A percentile compares a stretch with the other conserved stretches of the same genome.
These are phyloP conservation scores for Bondarzewia mesenterica DNA, from an alignment of 1,284 basidiomycete species.

Conservation along the genomic window DNA sequence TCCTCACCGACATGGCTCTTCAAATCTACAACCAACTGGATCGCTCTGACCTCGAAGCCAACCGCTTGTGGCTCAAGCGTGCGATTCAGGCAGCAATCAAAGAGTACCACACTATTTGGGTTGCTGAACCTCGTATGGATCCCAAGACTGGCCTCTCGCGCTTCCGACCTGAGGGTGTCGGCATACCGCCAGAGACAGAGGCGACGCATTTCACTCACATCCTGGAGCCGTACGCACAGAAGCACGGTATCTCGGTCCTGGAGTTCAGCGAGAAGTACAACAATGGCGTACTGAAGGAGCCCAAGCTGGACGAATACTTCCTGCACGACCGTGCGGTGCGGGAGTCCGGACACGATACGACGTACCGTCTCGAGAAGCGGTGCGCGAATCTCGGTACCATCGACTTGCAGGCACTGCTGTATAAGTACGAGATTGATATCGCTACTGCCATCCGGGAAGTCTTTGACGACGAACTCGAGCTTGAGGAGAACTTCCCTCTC, in stretches of 20 bases:
- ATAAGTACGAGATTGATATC: slow-evolving; percentile 95
- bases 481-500: slow-evolving; percentile 89
- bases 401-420: slow-evolving; percentile 84
- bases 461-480: slow-evolving; percentile 84
- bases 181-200: slow-evolving; percentile 97
- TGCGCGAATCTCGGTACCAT: slow-evolving; percentile 96
- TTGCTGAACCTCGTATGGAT: slow-evolving; percentile 88
- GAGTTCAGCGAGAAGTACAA: slow-evolving; percentile 98
- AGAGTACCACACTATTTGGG: slow-evolving; percentile 98
- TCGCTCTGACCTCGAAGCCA: slow-evolving; percentile 72
- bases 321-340: slow-evolving; percentile 93
- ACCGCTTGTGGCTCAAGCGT: slow-evolving; percentile 88
- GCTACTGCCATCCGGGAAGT: slow-evolving; percentile 91
- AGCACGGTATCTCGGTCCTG: slow-evolving; percentile 91
- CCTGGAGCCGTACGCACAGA: slow-evolving; percentile 88
- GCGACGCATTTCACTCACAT: slow-evolving; percentile 97
- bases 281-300: slow-evolving; percentile 76
- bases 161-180: slow-evolving; percentile 89
- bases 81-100: slow-evolving; percentile 97
- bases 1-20: slow-evolving; percentile 96
- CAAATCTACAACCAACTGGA: slow-evolving; percentile 97
- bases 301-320: slow-evolving; percentile 94
- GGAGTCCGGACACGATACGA: slow-evolving; percentile 95
- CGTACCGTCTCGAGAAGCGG: slow-evolving; percentile 93
- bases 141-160: slow-evolving; percentile 89